A percentile compares a stretch with the other conserved stretches of the same genome.
Evolutionary conservation across 2,329 filamentous ascomycete genomes (phyloP).

Genomic region (Zymoseptoria passerinii): DNA sequence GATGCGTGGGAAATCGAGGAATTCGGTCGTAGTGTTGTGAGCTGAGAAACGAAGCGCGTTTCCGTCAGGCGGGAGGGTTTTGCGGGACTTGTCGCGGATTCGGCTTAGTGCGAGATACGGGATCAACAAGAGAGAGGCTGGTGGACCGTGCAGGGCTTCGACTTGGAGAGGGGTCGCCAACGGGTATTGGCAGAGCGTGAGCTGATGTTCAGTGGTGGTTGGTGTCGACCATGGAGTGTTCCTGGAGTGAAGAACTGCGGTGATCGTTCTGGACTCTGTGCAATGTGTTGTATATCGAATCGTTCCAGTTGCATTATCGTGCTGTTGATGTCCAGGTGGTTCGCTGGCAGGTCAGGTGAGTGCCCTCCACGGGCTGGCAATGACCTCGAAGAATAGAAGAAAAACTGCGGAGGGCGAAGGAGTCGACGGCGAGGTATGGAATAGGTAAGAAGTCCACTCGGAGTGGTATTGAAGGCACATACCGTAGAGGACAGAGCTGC

Average conservation of each 20-base stretch:
- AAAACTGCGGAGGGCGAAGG: neutral
- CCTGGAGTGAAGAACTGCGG: too few relatives aligned
- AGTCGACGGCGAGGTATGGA: neutral
- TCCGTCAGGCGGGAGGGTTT: slow-evolving; percentile 2
- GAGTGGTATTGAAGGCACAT: neutral
- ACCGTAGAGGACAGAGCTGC: neutral
- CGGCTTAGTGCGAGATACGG: slow-evolving; percentile 3
- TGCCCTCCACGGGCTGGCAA: neutral
- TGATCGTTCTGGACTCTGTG: too few relatives aligned
- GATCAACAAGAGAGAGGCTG: neutral
- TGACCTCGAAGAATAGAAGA: neutral
- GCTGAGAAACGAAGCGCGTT: slow-evolving; percentile 6
- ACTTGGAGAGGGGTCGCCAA: neutral
- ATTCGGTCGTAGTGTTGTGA: slow-evolving; percentile 7
- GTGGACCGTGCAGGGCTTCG: neutral
- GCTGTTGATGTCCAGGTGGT: neutral
- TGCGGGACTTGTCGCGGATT: neutral
- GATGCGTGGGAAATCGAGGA: slow-evolving; percentile 1
- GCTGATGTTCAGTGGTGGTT: neutral
- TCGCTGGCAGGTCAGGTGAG: neutral
- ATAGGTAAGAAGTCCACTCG: neutral
- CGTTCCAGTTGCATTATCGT: neutral
- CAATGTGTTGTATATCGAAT: neutral
- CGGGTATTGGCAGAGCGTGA: neutral
- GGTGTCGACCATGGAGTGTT: neutral